phyloP scores from a whole-genome alignment of 2,329 filamentous ascomycete species.

The Hymenotorrendiella dingleyae region DNA sequence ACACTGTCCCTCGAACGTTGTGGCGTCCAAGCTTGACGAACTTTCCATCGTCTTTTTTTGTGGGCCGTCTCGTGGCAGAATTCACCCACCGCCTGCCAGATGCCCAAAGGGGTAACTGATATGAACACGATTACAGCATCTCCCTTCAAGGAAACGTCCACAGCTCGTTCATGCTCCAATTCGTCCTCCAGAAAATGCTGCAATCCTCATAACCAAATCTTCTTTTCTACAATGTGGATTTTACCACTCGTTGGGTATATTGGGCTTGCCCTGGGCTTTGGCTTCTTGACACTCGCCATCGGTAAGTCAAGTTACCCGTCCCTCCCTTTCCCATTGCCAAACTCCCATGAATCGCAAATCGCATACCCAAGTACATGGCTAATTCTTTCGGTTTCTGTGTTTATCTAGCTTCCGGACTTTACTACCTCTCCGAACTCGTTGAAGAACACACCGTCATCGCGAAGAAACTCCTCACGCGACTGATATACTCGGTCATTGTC shows the following conservation, averaged over 20 bases:
- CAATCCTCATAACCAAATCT: conserved; percentile 19
- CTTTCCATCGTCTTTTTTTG: neutral
- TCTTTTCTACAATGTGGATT: conserved; percentile 66
- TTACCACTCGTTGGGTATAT: conserved; percentile 85
- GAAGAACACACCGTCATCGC: conserved; percentile 95
- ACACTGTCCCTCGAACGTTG: too few relatives aligned
- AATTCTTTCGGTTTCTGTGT: too few relatives aligned
- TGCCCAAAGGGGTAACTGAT: too few relatives aligned
- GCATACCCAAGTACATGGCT: neutral
- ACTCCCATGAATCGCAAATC: neutral
- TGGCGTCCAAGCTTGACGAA: too few relatives aligned
- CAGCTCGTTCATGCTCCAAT: too few relatives aligned
- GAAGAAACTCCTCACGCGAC: conserved; percentile 74
- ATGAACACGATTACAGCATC: too few relatives aligned
- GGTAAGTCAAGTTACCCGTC: too few relatives aligned
- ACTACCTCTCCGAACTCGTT: conserved; percentile 96
- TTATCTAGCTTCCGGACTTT: conserved; percentile 78
- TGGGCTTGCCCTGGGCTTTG: conserved; percentile 82
- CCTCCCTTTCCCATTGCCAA: conserved; percentile 3
- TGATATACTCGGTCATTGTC: conserved; percentile 78
- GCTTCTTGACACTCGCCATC: conserved; percentile 90
- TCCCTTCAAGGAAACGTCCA: conserved; percentile 9
- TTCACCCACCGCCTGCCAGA: too few relatives aligned
- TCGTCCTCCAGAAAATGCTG: conserved; percentile 13
- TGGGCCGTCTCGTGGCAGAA: too few relatives aligned